Conservation (phyloP, 768 basidiomycete genomes). For the Leccinum variicolor region DNA sequence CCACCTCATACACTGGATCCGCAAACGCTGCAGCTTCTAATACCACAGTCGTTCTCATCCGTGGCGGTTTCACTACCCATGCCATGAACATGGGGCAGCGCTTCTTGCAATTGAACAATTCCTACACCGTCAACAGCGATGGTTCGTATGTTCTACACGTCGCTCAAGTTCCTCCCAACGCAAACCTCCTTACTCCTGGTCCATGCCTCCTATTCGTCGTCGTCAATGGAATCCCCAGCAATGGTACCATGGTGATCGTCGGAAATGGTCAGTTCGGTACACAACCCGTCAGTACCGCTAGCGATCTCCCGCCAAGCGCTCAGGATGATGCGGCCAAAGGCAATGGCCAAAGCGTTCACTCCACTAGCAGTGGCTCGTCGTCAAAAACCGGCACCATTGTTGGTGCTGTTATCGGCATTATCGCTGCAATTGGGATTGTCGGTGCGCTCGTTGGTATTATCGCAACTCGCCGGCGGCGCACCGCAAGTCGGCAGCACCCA, state of each 20-base stretch:
- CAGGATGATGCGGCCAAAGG: slow-evolving; percentile 42
- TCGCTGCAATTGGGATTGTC: slow-evolving; percentile 29
- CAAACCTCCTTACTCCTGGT: slow-evolving; percentile 87
- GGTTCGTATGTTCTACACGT: slow-evolving; percentile 79
- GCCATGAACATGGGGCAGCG: slow-evolving; percentile 91
- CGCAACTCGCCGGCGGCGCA: slow-evolving; percentile 50
- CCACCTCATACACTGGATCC: slow-evolving; percentile 59
- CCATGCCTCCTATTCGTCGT: slow-evolving; percentile 83
- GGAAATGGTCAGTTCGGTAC: slow-evolving; percentile 75
- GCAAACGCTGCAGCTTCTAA: slow-evolving; percentile 72
- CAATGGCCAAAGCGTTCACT: slow-evolving; percentile 11
- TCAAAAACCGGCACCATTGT: slow-evolving; percentile 25
- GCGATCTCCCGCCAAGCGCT: slow-evolving; percentile 34
- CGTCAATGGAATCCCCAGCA: slow-evolving; percentile 81
- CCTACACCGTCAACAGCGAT: slow-evolving; percentile 76
- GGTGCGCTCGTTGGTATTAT: slow-evolving; percentile 42
- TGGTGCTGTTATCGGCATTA: slow-evolving; percentile 28
- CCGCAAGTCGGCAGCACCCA: slow-evolving; percentile 30
- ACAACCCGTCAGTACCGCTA: slow-evolving; percentile 47
- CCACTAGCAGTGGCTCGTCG: slow-evolving; percentile 20
- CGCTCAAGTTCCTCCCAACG: slow-evolving; percentile 77
- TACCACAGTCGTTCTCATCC: slow-evolving; percentile 74
- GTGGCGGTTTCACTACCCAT: slow-evolving; percentile 83
- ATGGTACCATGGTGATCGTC: slow-evolving; percentile 71
- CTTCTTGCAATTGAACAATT: slow-evolving; percentile 78